Conservation (phyloP, 202 grass and related monocot genomes). For the Hordeum pubiflorum region DNA sequence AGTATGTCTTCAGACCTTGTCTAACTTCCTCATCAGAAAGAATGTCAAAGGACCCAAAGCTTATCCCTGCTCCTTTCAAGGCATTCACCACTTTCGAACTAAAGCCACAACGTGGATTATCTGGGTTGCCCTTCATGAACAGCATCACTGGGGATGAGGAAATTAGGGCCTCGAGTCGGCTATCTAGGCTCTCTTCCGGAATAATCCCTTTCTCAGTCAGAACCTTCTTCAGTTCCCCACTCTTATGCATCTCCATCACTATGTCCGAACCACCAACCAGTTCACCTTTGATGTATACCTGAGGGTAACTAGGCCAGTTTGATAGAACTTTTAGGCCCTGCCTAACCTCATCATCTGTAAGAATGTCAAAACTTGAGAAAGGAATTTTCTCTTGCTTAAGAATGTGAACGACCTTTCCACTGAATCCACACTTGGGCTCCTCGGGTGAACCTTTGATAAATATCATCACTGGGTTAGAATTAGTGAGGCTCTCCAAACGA, state of each 20-base stretch:
- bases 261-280: slow-evolving; percentile 90
- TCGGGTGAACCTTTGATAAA: slow-evolving; percentile 91
- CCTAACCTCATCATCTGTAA: slow-evolving; percentile 76
- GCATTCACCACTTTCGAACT: slow-evolving; percentile 87
- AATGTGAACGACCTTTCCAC: slow-evolving; percentile 79
- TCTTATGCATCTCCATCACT: slow-evolving; percentile 89
- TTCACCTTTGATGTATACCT: slow-evolving; percentile 90
- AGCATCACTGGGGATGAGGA: slow-evolving; percentile 66
- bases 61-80: slow-evolving; percentile 52
- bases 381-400: slow-evolving; percentile 88
- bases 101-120: slow-evolving; percentile 71
- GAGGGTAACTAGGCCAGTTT: slow-evolving; percentile 93
- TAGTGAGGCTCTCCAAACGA: slow-evolving; percentile 49
- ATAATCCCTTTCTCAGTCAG: slow-evolving; percentile 58
- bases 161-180: slow-evolving; percentile 48
- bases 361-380: slow-evolving; percentile 88
- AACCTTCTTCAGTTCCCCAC: slow-evolving; percentile 77
- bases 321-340: slow-evolving; percentile 81
- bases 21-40: slow-evolving; percentile 69
- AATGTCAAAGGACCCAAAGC: slow-evolving; percentile 84
- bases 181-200: slow-evolving; percentile 45
- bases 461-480: slow-evolving; percentile 69
- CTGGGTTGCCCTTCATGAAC: slow-evolving; percentile 93
- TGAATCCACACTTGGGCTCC: slow-evolving; percentile 94
- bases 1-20: slow-evolving; percentile 78